These are phyloP conservation scores for Asterochloris sp. DNA, from an alignment of 139 green algal genomes.

Conservation along the genomic window DNA sequence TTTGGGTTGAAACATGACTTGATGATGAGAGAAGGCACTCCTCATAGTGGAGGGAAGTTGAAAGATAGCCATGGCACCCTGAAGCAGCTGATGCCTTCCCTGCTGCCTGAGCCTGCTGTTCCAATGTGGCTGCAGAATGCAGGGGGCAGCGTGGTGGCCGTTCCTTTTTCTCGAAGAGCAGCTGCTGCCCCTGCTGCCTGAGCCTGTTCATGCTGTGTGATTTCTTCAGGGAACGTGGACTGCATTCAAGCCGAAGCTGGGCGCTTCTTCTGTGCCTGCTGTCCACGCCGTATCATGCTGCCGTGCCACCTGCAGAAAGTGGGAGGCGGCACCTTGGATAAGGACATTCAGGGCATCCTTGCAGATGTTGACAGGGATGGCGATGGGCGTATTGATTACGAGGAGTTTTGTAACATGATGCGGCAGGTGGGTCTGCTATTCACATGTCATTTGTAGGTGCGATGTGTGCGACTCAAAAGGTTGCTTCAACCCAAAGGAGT, in stretches of 20 bases:
- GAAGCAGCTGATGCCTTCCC: too few species aligned
- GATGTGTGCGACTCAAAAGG: not conserved
- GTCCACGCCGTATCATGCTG: not conserved
- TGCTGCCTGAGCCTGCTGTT: too few species aligned
- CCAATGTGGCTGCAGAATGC: too few species aligned
- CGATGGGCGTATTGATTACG: conserved; percentile 73
- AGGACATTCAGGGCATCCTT: conserved; percentile 41
- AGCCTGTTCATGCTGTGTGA: too few species aligned
- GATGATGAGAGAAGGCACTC: too few species aligned
- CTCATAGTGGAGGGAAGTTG: too few species aligned
- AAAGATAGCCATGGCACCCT: too few species aligned
- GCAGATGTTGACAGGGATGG: conserved; percentile 66
- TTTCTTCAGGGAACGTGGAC: not conserved
- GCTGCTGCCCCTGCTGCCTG: too few species aligned
- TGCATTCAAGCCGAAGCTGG: not conserved
- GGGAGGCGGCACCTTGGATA: conserved; percentile 6
- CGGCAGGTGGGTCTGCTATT: not conserved
- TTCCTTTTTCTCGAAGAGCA: too few species aligned
- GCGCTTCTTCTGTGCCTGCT: not conserved
- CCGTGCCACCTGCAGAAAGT: conserved; percentile 16
- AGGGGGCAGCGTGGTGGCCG: too few species aligned
- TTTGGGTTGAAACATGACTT: too few species aligned
- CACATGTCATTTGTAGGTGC: not conserved
- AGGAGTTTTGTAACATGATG: conserved; percentile 79
- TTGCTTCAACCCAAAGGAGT: too few species aligned